Evolutionary conservation across 2,329 filamentous ascomycete species (phyloP), one percentile per base, ranked within the genome.

Genomic region (Ambrosiella xylebori): DNA sequence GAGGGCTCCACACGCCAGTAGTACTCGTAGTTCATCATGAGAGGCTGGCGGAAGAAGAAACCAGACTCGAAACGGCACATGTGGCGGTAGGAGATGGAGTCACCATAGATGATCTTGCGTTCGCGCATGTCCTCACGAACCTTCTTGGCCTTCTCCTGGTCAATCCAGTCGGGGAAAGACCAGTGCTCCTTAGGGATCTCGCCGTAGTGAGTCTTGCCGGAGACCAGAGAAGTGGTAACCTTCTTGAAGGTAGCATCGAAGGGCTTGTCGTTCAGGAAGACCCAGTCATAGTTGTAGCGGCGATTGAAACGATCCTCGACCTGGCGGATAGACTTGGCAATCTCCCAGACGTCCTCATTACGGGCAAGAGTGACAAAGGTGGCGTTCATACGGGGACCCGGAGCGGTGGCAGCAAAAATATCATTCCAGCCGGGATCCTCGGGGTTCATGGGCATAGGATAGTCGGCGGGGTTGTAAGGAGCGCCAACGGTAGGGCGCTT

Each of bases 1-100:
- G 87, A 93, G 65, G 93, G 93, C 77, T 98, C 93, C 12, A 98
- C 93, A 64, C 94, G 88, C 93, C 93, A 98, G 79, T 98, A 98
- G 81, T 88, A 98, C 68, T 98, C 93, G 72, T 95, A 98, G 69
- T 97, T 89, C 70, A 87, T 73, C 87, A 98, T 90, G 64, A 96
- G 74, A 37, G 82, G 80, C 70, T 98, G 93, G 61, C 86, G 88
- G 81, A 97, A 98, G 79, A 98, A 98, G 78, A 98, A 98, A 44
- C 93, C 93, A 7, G 91, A 97, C 73, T 98, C 93, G 69, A 95
- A 98, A 63, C 93, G 88, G 73, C 93, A 98, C 93, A 98, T 98
- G 76, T 98, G 94, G 63, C 93, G 84, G 76, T 98, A 98, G 74
- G 88, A 95, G 73, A 95, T 74, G 9, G 89, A 95, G 71, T 97